Conservation (phyloP, 2,329 filamentous ascomycete genomes). For the Pestalotiopsis sp. region DNA sequence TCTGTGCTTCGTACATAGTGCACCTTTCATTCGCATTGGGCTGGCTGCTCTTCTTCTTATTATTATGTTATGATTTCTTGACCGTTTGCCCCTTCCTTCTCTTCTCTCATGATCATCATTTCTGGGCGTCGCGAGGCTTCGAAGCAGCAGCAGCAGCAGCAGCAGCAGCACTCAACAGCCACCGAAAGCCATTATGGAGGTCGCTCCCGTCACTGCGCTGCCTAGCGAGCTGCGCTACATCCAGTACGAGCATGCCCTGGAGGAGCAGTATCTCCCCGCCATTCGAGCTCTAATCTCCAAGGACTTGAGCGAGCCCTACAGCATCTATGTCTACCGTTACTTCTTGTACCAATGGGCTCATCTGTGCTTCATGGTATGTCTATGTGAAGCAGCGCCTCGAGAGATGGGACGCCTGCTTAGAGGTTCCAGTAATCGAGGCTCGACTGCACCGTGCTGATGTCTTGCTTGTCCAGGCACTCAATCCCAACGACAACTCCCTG, state of each 20-base stretch:
- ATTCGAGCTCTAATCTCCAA: constrained; percentile 94
- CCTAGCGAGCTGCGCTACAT: constrained; percentile 58
- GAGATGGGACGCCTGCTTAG: not conserved
- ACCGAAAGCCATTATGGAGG: constrained; percentile 33
- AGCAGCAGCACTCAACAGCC: constrained; percentile 8
- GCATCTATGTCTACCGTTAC: constrained; percentile 98
- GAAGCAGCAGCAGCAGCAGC: not conserved
- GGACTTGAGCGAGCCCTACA: constrained; percentile 96
- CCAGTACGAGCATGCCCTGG: constrained; percentile 64
- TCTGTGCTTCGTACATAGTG: constrained; percentile 3
- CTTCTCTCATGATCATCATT: constrained; percentile 3
- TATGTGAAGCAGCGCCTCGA: not conserved
- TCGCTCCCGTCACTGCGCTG: constrained; percentile 34
- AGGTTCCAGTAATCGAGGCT: not conserved
- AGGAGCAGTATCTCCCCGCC: constrained; percentile 72
- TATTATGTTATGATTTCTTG: not conserved
- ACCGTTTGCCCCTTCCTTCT: not conserved
- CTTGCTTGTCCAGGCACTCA: constrained; percentile 51
- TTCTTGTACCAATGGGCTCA: constrained; percentile 98
- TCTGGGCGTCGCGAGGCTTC: constrained; percentile 4
- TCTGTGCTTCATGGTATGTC: constrained; percentile 85
- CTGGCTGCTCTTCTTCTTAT: not conserved
- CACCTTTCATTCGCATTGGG: not conserved
- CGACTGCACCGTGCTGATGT: not conserved
- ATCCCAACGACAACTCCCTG: constrained; percentile 64